Evolutionary conservation across 2,329 filamentous ascomycete genomes (phyloP).

Genomic region (Emmonsiellopsis sp.): DNA sequence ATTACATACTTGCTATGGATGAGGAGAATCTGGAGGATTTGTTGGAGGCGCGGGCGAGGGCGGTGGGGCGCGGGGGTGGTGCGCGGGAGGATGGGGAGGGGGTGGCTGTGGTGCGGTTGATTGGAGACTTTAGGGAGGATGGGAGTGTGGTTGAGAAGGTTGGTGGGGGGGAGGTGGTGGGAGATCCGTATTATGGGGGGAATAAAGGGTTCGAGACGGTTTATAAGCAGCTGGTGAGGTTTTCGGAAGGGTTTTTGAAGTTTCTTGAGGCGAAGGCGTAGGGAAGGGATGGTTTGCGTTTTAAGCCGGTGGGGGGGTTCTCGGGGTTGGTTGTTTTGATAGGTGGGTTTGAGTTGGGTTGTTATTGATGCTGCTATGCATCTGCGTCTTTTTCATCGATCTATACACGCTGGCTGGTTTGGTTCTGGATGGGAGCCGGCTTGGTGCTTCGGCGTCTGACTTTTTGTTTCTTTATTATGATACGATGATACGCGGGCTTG

Average conservation of each 20-base stretch:
- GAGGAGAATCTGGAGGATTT: conserved; percentile 66
- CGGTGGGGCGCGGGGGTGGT: conserved; percentile 10
- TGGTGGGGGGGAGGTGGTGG: conserved; percentile 56
- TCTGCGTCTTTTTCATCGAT: too few relatives aligned
- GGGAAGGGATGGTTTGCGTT: neutral
- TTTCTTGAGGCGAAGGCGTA: conserved; percentile 34
- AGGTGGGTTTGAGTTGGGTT: neutral
- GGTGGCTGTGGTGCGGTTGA: conserved; percentile 58
- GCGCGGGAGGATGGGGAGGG: conserved; percentile 26
- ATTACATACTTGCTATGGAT: conserved; percentile 96
- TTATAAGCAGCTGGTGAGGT: conserved; percentile 74
- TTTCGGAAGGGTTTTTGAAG: conserved; percentile 66
- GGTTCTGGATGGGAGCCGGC: too few relatives aligned
- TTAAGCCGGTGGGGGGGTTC: neutral
- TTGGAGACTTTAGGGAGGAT: conserved; percentile 67
- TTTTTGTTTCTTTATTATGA: too few relatives aligned
- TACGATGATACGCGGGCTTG: too few relatives aligned
- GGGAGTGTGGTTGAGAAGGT: conserved; percentile 29
- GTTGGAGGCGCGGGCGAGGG: conserved; percentile 27
- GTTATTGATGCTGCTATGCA: too few relatives aligned
- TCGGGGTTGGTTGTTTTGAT: neutral
- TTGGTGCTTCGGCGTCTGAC: too few relatives aligned
- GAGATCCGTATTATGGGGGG: conserved; percentile 91
- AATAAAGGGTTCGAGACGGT: conserved; percentile 69
- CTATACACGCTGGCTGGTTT: too few relatives aligned